A percentile compares a stretch with the other conserved stretches of the same genome.
These are phyloP conservation scores for Oropetium thomaeum DNA, from an alignment of 176 grass and related monocot species.

Conservation along the genomic window DNA sequence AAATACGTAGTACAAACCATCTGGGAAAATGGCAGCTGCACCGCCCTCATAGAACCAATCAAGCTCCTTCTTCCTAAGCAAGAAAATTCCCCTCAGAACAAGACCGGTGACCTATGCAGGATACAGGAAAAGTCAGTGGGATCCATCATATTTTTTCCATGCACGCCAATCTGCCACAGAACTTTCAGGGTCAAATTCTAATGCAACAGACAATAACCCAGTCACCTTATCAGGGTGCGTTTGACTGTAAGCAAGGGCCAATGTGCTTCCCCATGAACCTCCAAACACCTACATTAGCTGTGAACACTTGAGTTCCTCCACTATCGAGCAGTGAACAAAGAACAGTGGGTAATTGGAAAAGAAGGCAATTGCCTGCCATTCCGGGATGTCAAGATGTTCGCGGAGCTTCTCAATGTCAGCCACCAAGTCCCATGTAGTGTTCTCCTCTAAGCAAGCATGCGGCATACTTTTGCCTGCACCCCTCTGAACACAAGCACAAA, in stretches of 20 bases:
- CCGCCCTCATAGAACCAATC: slow-evolving; percentile 97
- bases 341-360: neutral
- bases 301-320: neutral
- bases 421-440: slow-evolving; percentile 96
- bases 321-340: neutral
- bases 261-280: slow-evolving; percentile 96
- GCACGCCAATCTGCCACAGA: neutral
- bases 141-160: neutral
- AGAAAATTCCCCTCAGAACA: slow-evolving; percentile 88
- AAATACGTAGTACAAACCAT: slow-evolving; percentile 42
- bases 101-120: slow-evolving; percentile 75
- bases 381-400: slow-evolving; percentile 74
- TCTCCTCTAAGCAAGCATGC: slow-evolving; percentile 84
- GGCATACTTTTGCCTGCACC: slow-evolving; percentile 84
- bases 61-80: slow-evolving; percentile 88
- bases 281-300: slow-evolving; percentile 73
- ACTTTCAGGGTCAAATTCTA: neutral
- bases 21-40: slow-evolving; percentile 90
- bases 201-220: neutral
- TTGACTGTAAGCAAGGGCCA: slow-evolving; percentile 84
- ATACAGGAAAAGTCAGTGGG: slow-evolving; percentile 16
- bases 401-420: slow-evolving; percentile 91
- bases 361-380: slow-evolving; percentile 68
- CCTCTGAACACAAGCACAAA: slow-evolving; percentile 51
- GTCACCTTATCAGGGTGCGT: slow-evolving; percentile 77